Conservation (phyloP, 805 yeast species). For the Metschnikowia baotianmanensis region DNA sequence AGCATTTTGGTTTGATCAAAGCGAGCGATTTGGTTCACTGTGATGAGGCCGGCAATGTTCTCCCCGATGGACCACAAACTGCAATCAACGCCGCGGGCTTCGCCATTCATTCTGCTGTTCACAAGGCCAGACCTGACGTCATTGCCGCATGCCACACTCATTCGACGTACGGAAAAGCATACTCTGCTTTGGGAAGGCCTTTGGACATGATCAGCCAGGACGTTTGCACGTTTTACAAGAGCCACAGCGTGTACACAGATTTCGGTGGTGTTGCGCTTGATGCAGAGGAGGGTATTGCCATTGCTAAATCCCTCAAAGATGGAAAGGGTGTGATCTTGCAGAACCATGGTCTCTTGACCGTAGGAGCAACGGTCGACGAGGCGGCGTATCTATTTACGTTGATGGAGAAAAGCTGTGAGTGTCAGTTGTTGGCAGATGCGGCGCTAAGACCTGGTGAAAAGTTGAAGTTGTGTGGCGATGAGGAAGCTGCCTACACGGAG, state of each 20-base stretch:
- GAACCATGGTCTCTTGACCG: slow-evolving; percentile 73
- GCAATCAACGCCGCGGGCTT: slow-evolving; percentile 70
- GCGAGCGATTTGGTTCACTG: slow-evolving; percentile 44
- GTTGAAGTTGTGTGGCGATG: slow-evolving; percentile 49
- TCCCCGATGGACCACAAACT: slow-evolving; percentile 54
- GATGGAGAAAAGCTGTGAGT: slow-evolving; percentile 63
- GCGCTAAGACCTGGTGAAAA: slow-evolving; percentile 41
- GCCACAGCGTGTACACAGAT: slow-evolving; percentile 61
- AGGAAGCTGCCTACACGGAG: slow-evolving; percentile 66
- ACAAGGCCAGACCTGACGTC: slow-evolving; percentile 67
- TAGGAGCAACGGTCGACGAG: slow-evolving; percentile 69
- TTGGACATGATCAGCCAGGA: slow-evolving; percentile 83
- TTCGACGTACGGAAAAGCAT: slow-evolving; percentile 62
- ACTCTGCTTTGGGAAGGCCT: slow-evolving; percentile 60
- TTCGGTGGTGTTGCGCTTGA: slow-evolving; percentile 82
- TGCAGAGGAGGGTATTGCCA: slow-evolving; percentile 56
- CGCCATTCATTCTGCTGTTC: slow-evolving; percentile 65
- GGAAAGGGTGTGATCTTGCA: slow-evolving; percentile 59
- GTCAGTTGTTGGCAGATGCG: slow-evolving; percentile 63
- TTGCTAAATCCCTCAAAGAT: slow-evolving; percentile 61
- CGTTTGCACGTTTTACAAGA: slow-evolving; percentile 62
- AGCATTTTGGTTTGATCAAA: slow-evolving; percentile 54
- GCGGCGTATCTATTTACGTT: slow-evolving; percentile 65
- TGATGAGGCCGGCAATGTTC: slow-evolving; percentile 59
- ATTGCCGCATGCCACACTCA: slow-evolving; percentile 74